These are phyloP conservation scores for Eucalyptus erythrocorys DNA, from an alignment of 345 rosid species.

Conservation along the genomic window DNA sequence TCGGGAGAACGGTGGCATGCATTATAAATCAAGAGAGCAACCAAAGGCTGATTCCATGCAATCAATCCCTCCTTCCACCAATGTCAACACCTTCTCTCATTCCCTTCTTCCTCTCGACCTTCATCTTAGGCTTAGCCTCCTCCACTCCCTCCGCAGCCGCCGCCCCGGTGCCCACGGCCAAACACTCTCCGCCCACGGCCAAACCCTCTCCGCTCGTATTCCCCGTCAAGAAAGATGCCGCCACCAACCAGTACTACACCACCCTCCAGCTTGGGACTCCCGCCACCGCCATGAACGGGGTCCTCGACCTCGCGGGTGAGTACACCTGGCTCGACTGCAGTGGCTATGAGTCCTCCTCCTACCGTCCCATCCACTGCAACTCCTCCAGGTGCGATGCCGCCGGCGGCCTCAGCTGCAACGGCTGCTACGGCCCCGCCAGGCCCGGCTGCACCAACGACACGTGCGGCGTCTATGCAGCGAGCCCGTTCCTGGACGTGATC, in stretches of 20 bases:
- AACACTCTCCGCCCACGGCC: not conserved
- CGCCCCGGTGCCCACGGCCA: not conserved
- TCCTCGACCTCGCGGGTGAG: conserved; percentile 25
- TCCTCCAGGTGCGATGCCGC: conserved; percentile 15
- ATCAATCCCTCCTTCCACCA: not conserved
- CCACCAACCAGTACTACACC: conserved; percentile 28
- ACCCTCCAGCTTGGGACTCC: conserved; percentile 18
- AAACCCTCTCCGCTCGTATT: conserved; percentile 1
- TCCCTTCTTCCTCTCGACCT: not conserved
- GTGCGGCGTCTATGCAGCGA: conserved; percentile 10
- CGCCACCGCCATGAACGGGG: not conserved
- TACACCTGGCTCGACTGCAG: conserved; percentile 28
- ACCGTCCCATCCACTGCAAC: conserved; percentile 11
- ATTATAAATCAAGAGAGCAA: not conserved
- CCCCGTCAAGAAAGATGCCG: conserved; percentile 27
- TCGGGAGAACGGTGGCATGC: not conserved
- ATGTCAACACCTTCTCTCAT: not conserved
- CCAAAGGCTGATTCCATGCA: not conserved
- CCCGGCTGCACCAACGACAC: conserved; percentile 26
- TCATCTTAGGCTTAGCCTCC: not conserved
- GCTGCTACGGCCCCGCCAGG: not conserved
- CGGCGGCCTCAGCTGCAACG: not conserved
- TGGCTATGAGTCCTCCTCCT: conserved; percentile 20
- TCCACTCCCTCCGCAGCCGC: not conserved
- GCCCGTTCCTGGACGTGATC: not conserved